phyloP scores from a whole-genome alignment of 1,284 basidiomycete genomes.

The Phaffia rhodozyma region DNA sequence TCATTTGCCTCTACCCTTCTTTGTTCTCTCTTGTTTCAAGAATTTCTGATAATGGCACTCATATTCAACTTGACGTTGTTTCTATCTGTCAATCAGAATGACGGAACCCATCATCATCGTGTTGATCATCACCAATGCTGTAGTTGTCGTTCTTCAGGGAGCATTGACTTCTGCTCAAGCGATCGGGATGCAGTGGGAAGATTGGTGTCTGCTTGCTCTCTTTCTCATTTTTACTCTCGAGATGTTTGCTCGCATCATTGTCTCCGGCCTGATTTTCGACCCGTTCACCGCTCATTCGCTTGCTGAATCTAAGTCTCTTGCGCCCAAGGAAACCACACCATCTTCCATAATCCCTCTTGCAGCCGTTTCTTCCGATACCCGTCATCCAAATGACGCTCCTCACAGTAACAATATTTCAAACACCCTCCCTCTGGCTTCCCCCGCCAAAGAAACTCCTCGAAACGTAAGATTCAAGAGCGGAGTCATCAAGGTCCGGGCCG shows the following conservation, averaged over 20 bases:
- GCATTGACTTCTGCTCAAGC: slow-evolving; percentile 41
- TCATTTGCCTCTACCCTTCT: slow-evolving; percentile 23
- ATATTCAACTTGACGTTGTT: slow-evolving; percentile 13
- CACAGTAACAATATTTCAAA: too few relatives aligned
- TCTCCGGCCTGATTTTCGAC: slow-evolving; percentile 70
- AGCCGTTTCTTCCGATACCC: too few relatives aligned
- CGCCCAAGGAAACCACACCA: too few relatives aligned
- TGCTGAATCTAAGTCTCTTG: too few relatives aligned
- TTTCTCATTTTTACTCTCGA: slow-evolving; percentile 84
- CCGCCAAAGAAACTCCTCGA: too few relatives aligned
- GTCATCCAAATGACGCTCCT: too few relatives aligned
- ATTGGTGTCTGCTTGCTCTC: slow-evolving; percentile 66
- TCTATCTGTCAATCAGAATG: slow-evolving; percentile 43
- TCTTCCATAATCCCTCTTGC: too few relatives aligned
- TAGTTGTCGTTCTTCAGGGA: slow-evolving; percentile 72
- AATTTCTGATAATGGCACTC: slow-evolving; percentile 5
- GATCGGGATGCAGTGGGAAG: slow-evolving; percentile 58
- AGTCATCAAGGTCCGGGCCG: too few relatives aligned
- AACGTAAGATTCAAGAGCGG: too few relatives aligned
- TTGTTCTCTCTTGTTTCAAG: not conserved
- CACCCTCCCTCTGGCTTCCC: too few relatives aligned
- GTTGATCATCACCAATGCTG: slow-evolving; percentile 72
- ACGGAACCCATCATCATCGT: slow-evolving; percentile 76
- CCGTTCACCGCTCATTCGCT: not conserved
- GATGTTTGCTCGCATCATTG: slow-evolving; percentile 74